Conservation (phyloP, 2,329 filamentous ascomycete species). For the Xylariomycetidae sp. region DNA sequence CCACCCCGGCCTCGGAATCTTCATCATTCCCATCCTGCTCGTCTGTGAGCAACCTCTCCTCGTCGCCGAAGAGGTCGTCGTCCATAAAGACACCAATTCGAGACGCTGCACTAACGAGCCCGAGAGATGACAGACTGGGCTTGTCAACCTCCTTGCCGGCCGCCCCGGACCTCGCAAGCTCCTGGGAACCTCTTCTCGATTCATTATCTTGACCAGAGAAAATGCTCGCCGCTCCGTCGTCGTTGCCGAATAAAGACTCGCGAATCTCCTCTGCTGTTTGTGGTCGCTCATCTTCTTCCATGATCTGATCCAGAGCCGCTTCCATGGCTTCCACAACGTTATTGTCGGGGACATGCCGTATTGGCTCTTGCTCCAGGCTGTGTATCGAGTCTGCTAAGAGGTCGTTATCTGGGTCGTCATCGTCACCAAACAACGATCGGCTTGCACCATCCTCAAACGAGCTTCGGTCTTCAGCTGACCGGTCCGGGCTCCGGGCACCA, state of each 20-base stretch:
- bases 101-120: constrained; percentile 80
- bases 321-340: constrained; percentile 90
- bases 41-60: constrained; percentile 78
- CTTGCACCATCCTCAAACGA: constrained; percentile 64
- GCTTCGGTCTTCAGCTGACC: constrained; percentile 43
- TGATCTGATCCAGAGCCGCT: constrained; percentile 83
- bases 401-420: constrained; percentile 72
- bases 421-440: constrained; percentile 66
- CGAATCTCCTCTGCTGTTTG: constrained; percentile 59
- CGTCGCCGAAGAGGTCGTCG: constrained; percentile 87
- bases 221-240: constrained; percentile 43
- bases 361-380: constrained; percentile 70
- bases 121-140: constrained; percentile 85
- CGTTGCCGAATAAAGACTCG: constrained; percentile 60
- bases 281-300: constrained; percentile 71
- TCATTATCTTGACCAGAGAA: constrained; percentile 51
- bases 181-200: constrained; percentile 39
- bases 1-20: constrained; percentile 50
- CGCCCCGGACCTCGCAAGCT: constrained; percentile 25
- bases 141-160: constrained; percentile 51
- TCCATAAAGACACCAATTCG: constrained; percentile 90
- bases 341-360: constrained; percentile 59
- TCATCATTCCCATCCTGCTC: constrained; percentile 70
- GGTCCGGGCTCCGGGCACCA: constrained; percentile 31
- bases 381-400: constrained; percentile 64